Conservation (phyloP, 805 yeast genomes). For the Candida odintsovae region DNA sequence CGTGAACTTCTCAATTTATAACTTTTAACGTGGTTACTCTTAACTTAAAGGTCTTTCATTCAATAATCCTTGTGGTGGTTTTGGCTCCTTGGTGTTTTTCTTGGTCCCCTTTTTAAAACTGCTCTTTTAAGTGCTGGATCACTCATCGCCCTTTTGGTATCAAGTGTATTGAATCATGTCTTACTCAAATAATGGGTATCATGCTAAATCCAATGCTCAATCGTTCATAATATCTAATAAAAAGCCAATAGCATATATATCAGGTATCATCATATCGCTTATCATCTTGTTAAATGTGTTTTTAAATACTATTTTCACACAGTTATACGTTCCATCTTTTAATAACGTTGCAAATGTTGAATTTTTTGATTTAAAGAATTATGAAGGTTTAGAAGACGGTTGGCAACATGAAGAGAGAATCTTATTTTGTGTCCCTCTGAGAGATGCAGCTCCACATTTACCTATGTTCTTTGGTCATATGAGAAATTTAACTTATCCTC, state of each 20-base stretch:
- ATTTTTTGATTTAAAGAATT: constrained; percentile 67
- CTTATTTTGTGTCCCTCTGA: constrained; percentile 80
- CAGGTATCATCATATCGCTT: constrained; percentile 11
- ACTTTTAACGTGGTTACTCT: too few species aligned
- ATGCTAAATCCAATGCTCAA: not conserved
- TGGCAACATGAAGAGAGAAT: constrained; percentile 81
- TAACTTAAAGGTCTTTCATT: too few species aligned
- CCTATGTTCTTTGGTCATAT: constrained; percentile 87
- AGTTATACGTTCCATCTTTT: constrained; percentile 31
- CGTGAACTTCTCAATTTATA: too few species aligned
- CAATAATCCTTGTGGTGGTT: too few species aligned
- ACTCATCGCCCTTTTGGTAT: not conserved
- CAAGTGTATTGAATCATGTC: not conserved
- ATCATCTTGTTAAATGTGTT: constrained; percentile 13
- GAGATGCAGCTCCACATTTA: constrained; percentile 88
- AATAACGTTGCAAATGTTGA: constrained; percentile 39
- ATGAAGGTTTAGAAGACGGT: constrained; percentile 69
- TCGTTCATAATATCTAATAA: not conserved
- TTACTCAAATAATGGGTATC: not conserved
- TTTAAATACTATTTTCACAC: constrained; percentile 5
- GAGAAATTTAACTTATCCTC: constrained; percentile 80
- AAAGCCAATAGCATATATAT: constrained; percentile 4
- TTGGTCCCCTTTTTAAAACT: too few species aligned
- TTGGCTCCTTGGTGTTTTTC: too few species aligned
- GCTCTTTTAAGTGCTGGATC: not conserved